A percentile compares a stretch with the other conserved stretches of the same genome.
These are phyloP conservation scores for Cyberlindnera meyerae DNA, from an alignment of 805 yeast species.

Conservation along the genomic window DNA sequence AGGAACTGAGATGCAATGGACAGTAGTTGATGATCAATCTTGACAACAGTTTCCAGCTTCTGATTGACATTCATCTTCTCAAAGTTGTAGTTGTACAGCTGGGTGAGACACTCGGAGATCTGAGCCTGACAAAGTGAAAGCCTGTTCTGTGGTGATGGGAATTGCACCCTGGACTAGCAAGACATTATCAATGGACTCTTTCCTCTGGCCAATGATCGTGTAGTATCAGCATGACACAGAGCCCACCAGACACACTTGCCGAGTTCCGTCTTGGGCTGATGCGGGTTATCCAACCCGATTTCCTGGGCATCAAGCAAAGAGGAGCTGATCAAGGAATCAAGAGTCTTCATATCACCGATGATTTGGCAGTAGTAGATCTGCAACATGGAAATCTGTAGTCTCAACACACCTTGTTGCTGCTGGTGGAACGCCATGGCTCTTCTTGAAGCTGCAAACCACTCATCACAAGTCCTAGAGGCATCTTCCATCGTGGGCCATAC, in stretches of 20 bases:
- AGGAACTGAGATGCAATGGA: background rate
- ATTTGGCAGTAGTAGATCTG: constrained; percentile 8
- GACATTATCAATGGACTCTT: constrained; percentile 8
- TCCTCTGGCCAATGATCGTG: constrained; percentile 9
- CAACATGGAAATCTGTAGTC: constrained; percentile 7
- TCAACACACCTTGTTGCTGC: constrained; percentile 1
- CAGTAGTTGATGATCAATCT: constrained; percentile 4
- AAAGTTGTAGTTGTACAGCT: constrained; percentile 6
- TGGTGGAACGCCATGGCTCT: constrained; percentile 14
- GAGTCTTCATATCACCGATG: constrained; percentile 2
- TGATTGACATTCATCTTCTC: background rate
- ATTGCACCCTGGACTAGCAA: constrained; percentile 6
- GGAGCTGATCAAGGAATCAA: constrained; percentile 10
- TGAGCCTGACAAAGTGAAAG: constrained; percentile 5
- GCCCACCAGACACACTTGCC: constrained; percentile 13
- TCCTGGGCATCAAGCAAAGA: constrained; percentile 7
- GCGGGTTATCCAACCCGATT: constrained; percentile 6
- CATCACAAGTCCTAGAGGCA: background rate
- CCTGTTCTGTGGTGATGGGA: constrained; percentile 2
- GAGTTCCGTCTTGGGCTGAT: constrained; percentile 1
- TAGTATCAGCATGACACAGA: constrained; percentile 11
- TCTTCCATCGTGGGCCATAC: constrained; percentile 6
- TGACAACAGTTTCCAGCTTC: constrained; percentile 4
- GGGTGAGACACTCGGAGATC: constrained; percentile 3
- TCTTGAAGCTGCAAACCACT: constrained; percentile 18